These are phyloP conservation scores for Penicillium antarcticum DNA, from an alignment of 495 filamentous ascomycete species.

Conservation along the genomic window DNA sequence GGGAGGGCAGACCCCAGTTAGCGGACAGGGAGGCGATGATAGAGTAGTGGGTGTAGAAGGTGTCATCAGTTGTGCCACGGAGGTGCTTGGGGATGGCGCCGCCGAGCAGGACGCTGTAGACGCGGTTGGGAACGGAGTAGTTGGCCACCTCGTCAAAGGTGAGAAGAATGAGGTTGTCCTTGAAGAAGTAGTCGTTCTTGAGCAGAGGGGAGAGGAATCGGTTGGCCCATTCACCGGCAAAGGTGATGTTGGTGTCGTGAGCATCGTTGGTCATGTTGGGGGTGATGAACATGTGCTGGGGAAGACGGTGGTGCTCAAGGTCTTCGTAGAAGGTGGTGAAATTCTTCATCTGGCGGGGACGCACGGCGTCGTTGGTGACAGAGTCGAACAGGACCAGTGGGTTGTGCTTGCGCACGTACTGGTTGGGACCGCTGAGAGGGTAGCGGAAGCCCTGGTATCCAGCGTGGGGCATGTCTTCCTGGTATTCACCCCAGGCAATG, in stretches of 20 bases:
- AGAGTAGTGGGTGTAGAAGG: constrained; percentile 73
- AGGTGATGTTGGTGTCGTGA: constrained; percentile 64
- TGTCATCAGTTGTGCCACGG: constrained; percentile 59
- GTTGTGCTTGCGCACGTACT: constrained; percentile 81
- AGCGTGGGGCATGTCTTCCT: constrained; percentile 66
- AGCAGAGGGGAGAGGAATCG: constrained; percentile 61
- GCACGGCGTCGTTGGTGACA: constrained; percentile 50
- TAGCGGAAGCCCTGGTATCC: constrained; percentile 61
- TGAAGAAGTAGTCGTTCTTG: constrained; percentile 60
- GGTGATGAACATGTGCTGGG: constrained; percentile 73
- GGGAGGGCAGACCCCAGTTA: constrained; percentile 67
- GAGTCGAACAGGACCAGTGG: constrained; percentile 59
- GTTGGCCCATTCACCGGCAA: constrained; percentile 55
- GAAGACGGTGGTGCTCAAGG: constrained; percentile 52
- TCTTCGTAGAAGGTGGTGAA: constrained; percentile 61
- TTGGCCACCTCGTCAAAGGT: constrained; percentile 66
- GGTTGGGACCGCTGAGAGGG: constrained; percentile 46
- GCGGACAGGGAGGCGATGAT: constrained; percentile 60
- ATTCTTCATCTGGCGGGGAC: constrained; percentile 64
- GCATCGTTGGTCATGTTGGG: constrained; percentile 76
- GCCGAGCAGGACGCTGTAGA: constrained; percentile 64
- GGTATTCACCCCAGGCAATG: constrained; percentile 68
- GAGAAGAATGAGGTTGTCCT: constrained; percentile 64
- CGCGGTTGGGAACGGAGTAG: constrained; percentile 52
- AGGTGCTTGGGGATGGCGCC: constrained; percentile 56